Evolutionary conservation across 345 rosid species (phyloP).

Genomic region (Psidium guajava): DNA sequence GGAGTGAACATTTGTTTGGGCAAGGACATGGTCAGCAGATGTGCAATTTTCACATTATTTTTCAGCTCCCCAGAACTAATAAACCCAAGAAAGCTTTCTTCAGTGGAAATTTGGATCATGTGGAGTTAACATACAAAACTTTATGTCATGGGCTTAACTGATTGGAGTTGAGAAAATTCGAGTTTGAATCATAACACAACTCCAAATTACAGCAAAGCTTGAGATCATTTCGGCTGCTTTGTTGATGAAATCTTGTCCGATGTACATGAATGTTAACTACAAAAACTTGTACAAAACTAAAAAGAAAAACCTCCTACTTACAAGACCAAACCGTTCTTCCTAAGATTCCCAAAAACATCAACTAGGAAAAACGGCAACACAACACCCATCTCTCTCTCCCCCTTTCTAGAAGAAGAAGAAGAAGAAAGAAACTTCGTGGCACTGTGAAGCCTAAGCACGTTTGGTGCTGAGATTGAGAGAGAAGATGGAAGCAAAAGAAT

Average conservation of each 20-base stretch:
- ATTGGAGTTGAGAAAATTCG: neutral
- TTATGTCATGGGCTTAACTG: neutral
- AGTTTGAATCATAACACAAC: neutral
- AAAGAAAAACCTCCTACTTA: too few species aligned
- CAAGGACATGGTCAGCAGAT: neutral
- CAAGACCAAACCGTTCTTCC: too few species aligned
- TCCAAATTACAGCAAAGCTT: neutral
- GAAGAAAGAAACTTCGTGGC: too few species aligned
- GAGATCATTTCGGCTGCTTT: neutral
- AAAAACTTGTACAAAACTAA: too few species aligned
- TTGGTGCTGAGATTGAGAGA: neutral
- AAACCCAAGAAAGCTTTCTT: neutral
- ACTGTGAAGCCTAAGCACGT: neutral
- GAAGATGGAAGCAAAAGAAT: slow-evolving; percentile 52
- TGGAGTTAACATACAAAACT: neutral
- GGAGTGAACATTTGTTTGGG: neutral
- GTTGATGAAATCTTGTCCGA: neutral
- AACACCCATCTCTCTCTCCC: too few species aligned
- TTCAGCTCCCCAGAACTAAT: neutral
- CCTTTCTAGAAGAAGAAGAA: too few species aligned
- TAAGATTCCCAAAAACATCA: too few species aligned
- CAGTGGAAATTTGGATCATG: neutral
- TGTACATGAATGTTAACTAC: neutral
- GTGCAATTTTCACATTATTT: neutral
- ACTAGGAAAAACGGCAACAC: too few species aligned